phyloP scores from a whole-genome alignment of 2,329 filamentous ascomycete genomes.

The Ploettnerulaceae sp. region DNA sequence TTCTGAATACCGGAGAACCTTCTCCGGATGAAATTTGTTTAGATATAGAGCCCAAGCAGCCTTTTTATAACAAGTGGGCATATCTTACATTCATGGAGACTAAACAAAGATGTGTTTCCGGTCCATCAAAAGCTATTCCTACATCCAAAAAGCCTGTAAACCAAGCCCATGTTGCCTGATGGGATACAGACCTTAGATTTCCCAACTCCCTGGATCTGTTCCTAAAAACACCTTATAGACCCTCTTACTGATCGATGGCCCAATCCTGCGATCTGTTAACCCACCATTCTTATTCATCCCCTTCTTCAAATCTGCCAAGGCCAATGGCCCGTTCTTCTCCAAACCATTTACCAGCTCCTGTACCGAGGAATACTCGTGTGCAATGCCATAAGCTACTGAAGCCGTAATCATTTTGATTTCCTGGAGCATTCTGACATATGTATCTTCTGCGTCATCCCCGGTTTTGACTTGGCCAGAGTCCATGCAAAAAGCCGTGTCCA shows the following conservation, averaged over 20 bases:
- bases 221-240: constrained; percentile 57
- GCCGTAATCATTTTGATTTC: constrained; percentile 68
- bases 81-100: no score
- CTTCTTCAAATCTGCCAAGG: constrained; percentile 58
- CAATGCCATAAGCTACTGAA: constrained; percentile 66
- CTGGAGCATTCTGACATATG: constrained; percentile 70
- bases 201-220: constrained; percentile 38
- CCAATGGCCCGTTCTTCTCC: constrained; percentile 49
- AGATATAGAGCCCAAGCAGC: no score
- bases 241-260: constrained; percentile 53
- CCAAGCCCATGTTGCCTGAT: neutral
- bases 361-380: constrained; percentile 54
- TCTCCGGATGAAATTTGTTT: no score
- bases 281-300: constrained; percentile 53
- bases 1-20: no score
- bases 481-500: constrained; percentile 69
- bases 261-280: constrained; percentile 48
- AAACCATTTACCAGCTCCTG: constrained; percentile 55
- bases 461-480: constrained; percentile 69
- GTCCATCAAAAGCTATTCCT: no score
- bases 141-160: neutral
- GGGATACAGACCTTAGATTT: constrained; percentile 18
- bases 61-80: no score
- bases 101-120: no score
- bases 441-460: constrained; percentile 61